Conservation (phyloP, 129 eudicot genomes). For the Solidago caesia region DNA sequence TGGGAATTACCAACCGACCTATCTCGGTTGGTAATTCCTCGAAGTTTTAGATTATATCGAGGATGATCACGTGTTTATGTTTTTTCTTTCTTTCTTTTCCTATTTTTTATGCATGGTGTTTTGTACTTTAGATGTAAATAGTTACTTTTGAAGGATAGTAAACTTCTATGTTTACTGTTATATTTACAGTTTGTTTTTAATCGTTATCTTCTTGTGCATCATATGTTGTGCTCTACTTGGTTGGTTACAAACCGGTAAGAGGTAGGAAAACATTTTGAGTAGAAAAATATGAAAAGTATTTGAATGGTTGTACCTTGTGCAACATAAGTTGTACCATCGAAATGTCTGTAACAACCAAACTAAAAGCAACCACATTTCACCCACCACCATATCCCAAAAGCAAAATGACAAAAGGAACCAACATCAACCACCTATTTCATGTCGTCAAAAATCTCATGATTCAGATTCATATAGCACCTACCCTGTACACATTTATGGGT, state of each 20-base stretch:
- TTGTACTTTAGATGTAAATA: constrained; percentile 28
- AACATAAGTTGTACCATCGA: not conserved
- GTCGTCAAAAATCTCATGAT: constrained; percentile 3
- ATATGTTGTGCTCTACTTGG: not conserved
- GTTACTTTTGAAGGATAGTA: constrained; percentile 28
- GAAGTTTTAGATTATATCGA: not conserved
- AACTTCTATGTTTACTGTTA: not conserved
- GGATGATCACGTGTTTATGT: not conserved
- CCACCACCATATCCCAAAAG: constrained; percentile 1
- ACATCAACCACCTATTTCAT: constrained; percentile 2
- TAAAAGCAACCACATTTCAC: constrained; percentile 19
- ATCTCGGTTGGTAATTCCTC: constrained; percentile 44
- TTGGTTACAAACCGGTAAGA: not conserved
- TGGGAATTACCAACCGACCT: constrained; percentile 48
- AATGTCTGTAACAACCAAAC: not conserved
- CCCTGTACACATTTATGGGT: too few relatives aligned
- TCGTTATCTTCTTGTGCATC: constrained; percentile 12
- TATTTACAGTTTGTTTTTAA: not conserved
- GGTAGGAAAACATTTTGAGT: constrained; percentile 16
- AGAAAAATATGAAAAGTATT: not conserved
- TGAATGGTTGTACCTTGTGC: constrained; percentile 16
- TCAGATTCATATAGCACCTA: not conserved
- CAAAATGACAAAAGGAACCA: not conserved
- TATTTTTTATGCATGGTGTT: constrained; percentile 1
- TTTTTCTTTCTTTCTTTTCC: not conserved